phyloP scores from a whole-genome alignment of 768 basidiomycete genomes.

The Tulasnella sp. region DNA sequence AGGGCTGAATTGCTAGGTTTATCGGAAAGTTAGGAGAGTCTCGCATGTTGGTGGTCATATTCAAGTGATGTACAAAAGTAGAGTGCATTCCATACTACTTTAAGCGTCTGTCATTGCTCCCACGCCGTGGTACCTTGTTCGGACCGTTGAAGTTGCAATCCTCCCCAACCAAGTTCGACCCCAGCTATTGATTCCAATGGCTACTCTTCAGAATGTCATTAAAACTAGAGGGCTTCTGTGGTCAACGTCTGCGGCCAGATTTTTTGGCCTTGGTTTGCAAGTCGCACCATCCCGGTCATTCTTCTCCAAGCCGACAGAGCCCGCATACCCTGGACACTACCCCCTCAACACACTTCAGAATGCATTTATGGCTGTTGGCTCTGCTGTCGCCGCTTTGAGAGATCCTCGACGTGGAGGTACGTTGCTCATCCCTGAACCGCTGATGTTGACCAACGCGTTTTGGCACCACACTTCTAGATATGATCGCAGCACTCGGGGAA shows the following conservation, averaged over 20 bases:
- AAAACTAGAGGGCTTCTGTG: background rate
- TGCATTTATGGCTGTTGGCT: constrained; percentile 74
- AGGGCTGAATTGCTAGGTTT: background rate
- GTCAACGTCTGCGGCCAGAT: background rate
- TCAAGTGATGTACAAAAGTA: too few relatives aligned
- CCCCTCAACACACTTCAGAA: constrained; percentile 76
- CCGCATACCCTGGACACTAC: constrained; percentile 70
- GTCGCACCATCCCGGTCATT: too few relatives aligned
- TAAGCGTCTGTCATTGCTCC: too few relatives aligned
- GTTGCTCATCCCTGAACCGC: constrained; percentile 22
- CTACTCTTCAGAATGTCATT: too few relatives aligned
- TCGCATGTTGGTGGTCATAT: too few relatives aligned
- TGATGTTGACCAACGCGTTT: background rate
- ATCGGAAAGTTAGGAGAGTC: constrained; percentile 2
- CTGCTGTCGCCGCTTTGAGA: constrained; percentile 67
- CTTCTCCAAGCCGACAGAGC: constrained; percentile 12
- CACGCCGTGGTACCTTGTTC: too few relatives aligned
- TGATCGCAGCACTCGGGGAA: constrained; percentile 91
- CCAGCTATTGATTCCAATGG: too few relatives aligned
- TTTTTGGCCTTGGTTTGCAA: background rate
- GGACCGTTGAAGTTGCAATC: too few relatives aligned
- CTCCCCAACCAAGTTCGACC: too few relatives aligned
- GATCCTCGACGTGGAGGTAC: constrained; percentile 79
- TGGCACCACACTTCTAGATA: constrained; percentile 43
- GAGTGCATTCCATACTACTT: too few relatives aligned